Conservation (phyloP, 2,329 filamentous ascomycete genomes). For the Apiospora pterosperma region DNA sequence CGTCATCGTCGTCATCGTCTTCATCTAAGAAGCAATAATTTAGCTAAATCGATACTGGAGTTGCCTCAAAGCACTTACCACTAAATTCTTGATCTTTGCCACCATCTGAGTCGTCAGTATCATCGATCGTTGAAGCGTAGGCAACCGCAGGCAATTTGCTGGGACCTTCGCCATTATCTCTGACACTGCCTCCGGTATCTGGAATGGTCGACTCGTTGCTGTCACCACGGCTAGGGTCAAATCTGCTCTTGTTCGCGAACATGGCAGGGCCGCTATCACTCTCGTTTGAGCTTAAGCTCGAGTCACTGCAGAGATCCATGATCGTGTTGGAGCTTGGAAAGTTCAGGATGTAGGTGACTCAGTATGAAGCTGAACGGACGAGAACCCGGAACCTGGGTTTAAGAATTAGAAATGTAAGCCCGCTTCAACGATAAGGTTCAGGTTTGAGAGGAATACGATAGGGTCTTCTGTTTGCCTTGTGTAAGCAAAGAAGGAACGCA, state of each 20-base stretch:
- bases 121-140: neutral
- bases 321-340: neutral
- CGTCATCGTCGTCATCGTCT: neutral
- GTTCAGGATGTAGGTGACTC: neutral
- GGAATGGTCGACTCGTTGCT: neutral
- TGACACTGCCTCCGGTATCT: neutral
- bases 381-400: neutral
- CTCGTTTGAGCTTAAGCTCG: neutral
- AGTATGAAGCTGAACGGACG: neutral
- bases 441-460: neutral
- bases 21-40: neutral
- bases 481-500: neutral
- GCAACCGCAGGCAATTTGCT: neutral
- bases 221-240: rapidly evolving
- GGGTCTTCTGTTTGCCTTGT: neutral
- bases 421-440: neutral
- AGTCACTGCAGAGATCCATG: neutral
- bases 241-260: neutral
- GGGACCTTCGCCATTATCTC: neutral
- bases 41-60: neutral
- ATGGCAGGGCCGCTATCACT: neutral
- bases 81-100: neutral
- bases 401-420: neutral
- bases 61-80: neutral
- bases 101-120: neutral